A percentile compares a stretch with the other conserved stretches of the same genome.
Evolutionary conservation across 1,284 basidiomycete genomes (phyloP).

Genomic region (Fomitopsis palustris): DNA sequence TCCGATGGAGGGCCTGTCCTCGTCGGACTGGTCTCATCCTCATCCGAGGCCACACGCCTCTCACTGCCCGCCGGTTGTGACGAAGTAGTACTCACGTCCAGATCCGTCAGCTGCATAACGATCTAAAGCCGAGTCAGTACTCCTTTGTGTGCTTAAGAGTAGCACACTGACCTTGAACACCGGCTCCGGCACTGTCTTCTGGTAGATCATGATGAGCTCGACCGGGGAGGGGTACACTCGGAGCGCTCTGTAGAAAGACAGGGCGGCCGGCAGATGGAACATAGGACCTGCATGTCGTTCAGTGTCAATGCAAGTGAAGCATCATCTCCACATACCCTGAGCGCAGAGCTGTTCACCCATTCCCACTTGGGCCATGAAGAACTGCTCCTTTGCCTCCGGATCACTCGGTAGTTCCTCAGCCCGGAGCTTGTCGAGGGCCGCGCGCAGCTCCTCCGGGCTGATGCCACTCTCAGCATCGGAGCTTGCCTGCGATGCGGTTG

Average conservation of each 20-base stretch:
- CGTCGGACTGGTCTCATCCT: constrained; percentile 53
- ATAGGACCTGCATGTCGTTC: constrained; percentile 54
- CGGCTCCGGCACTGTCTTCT: constrained; percentile 85
- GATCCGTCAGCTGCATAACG: constrained; percentile 83
- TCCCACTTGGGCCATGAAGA: constrained; percentile 89
- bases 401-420: constrained; percentile 62
- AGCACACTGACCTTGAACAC: constrained; percentile 68
- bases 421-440: constrained; percentile 60
- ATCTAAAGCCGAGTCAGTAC: constrained; percentile 40
- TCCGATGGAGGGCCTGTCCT: constrained; percentile 71
- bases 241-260: constrained; percentile 91
- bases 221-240: constrained; percentile 92
- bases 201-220: constrained; percentile 90
- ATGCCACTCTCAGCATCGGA: constrained; percentile 30
- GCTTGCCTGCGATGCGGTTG: constrained; percentile 46
- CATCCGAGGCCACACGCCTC: constrained; percentile 37
- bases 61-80: constrained; percentile 33
- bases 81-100: constrained; percentile 79
- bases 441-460: constrained; percentile 51
- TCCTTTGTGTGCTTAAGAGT: neutral
- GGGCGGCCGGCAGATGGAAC: constrained; percentile 77
- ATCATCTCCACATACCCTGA: constrained; percentile 49
- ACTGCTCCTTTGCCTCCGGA: constrained; percentile 78
- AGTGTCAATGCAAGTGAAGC: neutral
- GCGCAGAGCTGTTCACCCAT: constrained; percentile 83